phyloP scores from a whole-genome alignment of 23 red algal species.

The Gracilaria caudata region DNA sequence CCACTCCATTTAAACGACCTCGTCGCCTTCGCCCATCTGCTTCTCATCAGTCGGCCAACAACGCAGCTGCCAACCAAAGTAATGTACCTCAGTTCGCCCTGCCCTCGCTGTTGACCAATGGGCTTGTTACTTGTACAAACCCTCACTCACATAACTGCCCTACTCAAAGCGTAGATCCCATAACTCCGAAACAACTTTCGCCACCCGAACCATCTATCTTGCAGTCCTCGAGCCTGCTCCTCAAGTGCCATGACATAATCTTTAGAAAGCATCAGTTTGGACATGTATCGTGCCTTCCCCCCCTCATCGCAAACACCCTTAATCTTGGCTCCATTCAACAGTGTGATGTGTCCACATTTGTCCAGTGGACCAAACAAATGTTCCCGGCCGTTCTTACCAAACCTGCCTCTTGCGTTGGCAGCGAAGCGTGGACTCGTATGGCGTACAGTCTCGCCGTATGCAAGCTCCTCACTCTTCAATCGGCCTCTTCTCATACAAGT shows the following conservation, averaged over 20 bases:
- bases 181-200: background rate
- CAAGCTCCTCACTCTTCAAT: conserved; percentile 33
- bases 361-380: conserved; percentile 56
- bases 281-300: conserved; percentile 47
- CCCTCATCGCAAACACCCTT: conserved; percentile 4
- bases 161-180: background rate
- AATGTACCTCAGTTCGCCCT: conserved; percentile 34
- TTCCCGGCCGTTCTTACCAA: conserved; percentile 29
- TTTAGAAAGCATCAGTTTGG: conserved; percentile 38
- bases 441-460: conserved; percentile 51
- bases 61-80: background rate
- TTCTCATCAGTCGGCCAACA: background rate
- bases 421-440: conserved; percentile 55
- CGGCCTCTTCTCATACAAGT: background rate
- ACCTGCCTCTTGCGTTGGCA: conserved; percentile 60
- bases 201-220: conserved; percentile 1
- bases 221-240: background rate
- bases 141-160: conserved; percentile 33
- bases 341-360: conserved; percentile 41
- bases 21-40: conserved; percentile 11
- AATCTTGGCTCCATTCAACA: background rate
- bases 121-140: conserved; percentile 31
- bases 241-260: conserved; percentile 1
- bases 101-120: conserved; percentile 41
- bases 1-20: conserved; percentile 66